phyloP scores from a whole-genome alignment of 2,329 filamentous ascomycete genomes.

The Neofusicoccum umdonicola region DNA sequence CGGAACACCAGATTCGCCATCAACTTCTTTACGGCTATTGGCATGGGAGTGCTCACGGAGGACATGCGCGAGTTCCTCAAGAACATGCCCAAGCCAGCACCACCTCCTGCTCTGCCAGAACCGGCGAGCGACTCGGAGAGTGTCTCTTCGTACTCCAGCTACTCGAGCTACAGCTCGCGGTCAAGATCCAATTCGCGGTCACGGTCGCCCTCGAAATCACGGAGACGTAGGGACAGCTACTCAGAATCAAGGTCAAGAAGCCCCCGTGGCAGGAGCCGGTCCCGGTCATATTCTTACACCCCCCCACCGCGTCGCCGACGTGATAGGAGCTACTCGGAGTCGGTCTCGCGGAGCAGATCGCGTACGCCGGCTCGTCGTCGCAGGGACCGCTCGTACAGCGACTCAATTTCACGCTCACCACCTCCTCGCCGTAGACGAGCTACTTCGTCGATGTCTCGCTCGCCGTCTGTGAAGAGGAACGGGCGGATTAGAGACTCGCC shows the following conservation, averaged over 20 bases:
- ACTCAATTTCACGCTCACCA: constrained; percentile 22
- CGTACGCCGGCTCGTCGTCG: constrained; percentile 20
- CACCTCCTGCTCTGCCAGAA: constrained; percentile 55
- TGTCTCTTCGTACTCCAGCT: constrained; percentile 31
- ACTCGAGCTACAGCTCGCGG: constrained; percentile 23
- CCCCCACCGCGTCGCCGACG: constrained; percentile 17
- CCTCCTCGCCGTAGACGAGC: constrained; percentile 22
- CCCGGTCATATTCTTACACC: constrained; percentile 13
- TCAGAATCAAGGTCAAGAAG: constrained; percentile 11
- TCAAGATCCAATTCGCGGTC: constrained; percentile 21
- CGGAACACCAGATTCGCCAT: constrained; percentile 94
- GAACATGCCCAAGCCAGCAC: constrained; percentile 81
- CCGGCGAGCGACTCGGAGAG: constrained; percentile 35
- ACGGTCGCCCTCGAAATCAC: constrained; percentile 9
- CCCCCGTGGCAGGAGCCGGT: constrained; percentile 10
- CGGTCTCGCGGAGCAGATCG: constrained; percentile 25
- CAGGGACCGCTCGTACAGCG: constrained; percentile 7
- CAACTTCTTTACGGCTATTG: constrained; percentile 99
- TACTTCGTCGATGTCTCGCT: constrained; percentile 21
- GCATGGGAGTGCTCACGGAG: constrained; percentile 91
- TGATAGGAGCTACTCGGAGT: constrained; percentile 7
- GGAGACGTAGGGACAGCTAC: constrained; percentile 5
- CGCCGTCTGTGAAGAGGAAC: constrained; percentile 4
- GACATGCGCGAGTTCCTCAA: constrained; percentile 89
- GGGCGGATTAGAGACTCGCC: constrained; percentile 4